These are phyloP conservation scores for Fusarium transvaalense DNA, from an alignment of 2,329 filamentous ascomycete species.

Conservation along the genomic window DNA sequence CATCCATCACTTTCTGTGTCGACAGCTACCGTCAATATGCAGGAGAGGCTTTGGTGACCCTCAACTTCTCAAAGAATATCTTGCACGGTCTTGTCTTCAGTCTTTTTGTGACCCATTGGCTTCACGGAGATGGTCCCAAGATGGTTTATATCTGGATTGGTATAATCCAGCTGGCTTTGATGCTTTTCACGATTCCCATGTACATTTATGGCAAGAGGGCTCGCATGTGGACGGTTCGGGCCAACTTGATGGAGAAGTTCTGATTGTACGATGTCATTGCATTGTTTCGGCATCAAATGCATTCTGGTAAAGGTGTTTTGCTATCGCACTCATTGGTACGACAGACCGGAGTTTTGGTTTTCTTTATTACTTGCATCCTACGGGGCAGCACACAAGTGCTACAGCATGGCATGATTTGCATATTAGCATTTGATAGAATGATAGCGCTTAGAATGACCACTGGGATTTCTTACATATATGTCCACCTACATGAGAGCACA, in stretches of 20 bases:
- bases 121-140: slow-evolving; percentile 79
- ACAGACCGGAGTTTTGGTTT: slow-evolving; percentile 5
- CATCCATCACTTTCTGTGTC: slow-evolving; percentile 92
- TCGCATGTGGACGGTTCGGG: slow-evolving; percentile 93
- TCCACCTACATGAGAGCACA: not conserved
- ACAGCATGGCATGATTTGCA: slow-evolving; percentile 4
- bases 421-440: slow-evolving; percentile 11
- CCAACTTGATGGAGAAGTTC: slow-evolving; percentile 86
- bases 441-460: not conserved
- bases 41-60: slow-evolving; percentile 90
- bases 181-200: slow-evolving; percentile 86
- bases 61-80: slow-evolving; percentile 96
- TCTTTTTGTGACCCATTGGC: slow-evolving; percentile 88
- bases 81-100: slow-evolving; percentile 91
- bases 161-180: slow-evolving; percentile 82
- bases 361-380: slow-evolving; percentile 12
- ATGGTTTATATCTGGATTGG: slow-evolving; percentile 86
- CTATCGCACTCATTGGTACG: slow-evolving; percentile 4
- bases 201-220: slow-evolving; percentile 93
- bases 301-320: slow-evolving; percentile 3
- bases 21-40: slow-evolving; percentile 95
- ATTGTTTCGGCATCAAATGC: slow-evolving; percentile 20
- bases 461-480: not conserved
- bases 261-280: slow-evolving; percentile 38
- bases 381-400: slow-evolving; percentile 9